Conservation (phyloP, 2,329 filamentous ascomycete species). For the Zymoseptoria pseudotritici region DNA sequence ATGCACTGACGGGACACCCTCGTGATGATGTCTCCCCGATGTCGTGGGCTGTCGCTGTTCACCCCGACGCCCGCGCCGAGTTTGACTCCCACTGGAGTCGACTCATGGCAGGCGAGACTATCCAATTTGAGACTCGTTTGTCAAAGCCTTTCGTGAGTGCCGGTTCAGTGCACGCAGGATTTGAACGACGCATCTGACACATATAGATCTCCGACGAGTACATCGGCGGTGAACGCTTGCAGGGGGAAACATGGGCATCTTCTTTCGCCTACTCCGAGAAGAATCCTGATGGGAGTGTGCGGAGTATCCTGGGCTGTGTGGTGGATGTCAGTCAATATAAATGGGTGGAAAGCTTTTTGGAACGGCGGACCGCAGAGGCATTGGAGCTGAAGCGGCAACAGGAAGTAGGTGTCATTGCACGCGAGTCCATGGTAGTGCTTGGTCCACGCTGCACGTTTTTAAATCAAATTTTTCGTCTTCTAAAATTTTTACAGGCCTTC, state of each 20-base stretch:
- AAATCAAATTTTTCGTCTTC: too few relatives aligned
- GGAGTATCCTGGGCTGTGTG: conserved; percentile 32
- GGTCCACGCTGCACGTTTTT: too few relatives aligned
- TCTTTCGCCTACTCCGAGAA: conserved; percentile 7
- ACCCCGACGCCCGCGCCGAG: conserved; percentile 7
- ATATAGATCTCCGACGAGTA: conserved; percentile 5
- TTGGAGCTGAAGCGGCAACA: conserved; percentile 27
- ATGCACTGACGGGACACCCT: conserved; percentile 21
- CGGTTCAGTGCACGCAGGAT: too few relatives aligned
- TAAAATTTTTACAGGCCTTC: conserved; percentile 14
- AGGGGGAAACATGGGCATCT: conserved; percentile 7
- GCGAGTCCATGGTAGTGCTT: too few relatives aligned
- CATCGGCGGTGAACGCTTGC: conserved; percentile 5
- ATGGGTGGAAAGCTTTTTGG: conserved; percentile 33
- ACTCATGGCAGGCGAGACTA: conserved; percentile 7
- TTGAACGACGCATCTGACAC: conserved; percentile 7
- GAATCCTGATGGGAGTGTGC: conserved; percentile 12
- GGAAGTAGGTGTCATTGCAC: conserved; percentile 1
- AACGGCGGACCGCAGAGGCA: conserved; percentile 32
- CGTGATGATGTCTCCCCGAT: conserved; percentile 6
- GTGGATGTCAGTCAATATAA: conserved; percentile 35
- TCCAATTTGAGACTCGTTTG: conserved; percentile 25
- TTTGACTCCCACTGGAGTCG: conserved; percentile 10
- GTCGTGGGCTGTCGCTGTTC: conserved; percentile 10
- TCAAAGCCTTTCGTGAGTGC: conserved; percentile 13